A percentile compares a stretch with the other conserved stretches of the same genome.
These are phyloP conservation scores for Pythium dissotocum DNA, from an alignment of 352 stramenopile genomes.

Conservation along the genomic window DNA sequence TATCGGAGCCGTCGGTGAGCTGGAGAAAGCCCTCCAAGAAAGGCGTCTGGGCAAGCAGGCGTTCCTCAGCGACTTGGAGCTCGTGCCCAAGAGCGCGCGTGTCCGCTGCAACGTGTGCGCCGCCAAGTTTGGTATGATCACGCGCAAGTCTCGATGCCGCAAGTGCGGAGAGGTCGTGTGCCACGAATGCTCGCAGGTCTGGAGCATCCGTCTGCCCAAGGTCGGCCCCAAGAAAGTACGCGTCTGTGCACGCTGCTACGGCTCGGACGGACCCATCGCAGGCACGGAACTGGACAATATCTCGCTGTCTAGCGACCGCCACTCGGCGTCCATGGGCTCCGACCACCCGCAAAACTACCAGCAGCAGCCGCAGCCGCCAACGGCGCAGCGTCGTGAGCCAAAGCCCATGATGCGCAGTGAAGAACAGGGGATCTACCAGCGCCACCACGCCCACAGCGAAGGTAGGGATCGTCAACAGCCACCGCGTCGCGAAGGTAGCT, in stretches of 20 bases:
- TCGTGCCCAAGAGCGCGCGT: constrained; percentile 59
- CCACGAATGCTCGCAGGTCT: constrained; percentile 55
- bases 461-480: background rate
- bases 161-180: constrained; percentile 80
- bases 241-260: constrained; percentile 57
- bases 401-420: background rate
- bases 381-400: background rate
- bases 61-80: constrained; percentile 69
- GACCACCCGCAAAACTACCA: constrained; percentile 1
- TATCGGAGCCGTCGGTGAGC: constrained; percentile 43
- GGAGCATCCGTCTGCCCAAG: constrained; percentile 49
- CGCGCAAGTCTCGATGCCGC: constrained; percentile 61
- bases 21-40: constrained; percentile 53
- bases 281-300: background rate
- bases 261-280: constrained; percentile 29
- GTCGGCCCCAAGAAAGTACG: constrained; percentile 52
- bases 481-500: background rate
- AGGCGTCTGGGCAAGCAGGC: constrained; percentile 46
- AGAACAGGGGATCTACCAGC: background rate
- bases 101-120: constrained; percentile 61
- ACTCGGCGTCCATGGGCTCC: constrained; percentile 28
- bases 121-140: constrained; percentile 59
- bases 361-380: constrained; percentile 13
- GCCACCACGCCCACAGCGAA: background rate
- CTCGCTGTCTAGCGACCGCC: constrained; percentile 27